Conservation (phyloP, 495 filamentous ascomycete species). For the Aspergillus sparsus region DNA sequence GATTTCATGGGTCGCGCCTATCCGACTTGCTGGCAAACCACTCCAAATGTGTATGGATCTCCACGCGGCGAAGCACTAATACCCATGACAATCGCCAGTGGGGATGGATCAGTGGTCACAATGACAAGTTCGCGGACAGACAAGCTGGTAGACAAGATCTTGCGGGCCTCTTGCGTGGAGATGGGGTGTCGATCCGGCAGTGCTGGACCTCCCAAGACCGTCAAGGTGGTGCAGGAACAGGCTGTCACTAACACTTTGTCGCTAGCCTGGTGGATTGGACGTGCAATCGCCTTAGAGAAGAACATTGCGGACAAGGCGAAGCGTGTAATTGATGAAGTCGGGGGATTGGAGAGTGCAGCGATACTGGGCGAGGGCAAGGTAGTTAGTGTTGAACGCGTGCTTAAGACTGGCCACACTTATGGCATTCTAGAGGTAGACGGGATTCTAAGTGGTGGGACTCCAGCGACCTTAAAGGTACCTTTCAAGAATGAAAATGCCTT, state of each 20-base stretch:
- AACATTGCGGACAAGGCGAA: conserved; percentile 49
- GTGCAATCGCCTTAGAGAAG: conserved; percentile 53
- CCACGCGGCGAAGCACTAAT: conserved; percentile 30
- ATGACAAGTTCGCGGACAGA: conserved; percentile 41
- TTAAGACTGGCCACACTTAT: conserved; percentile 36
- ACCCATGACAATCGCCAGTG: conserved; percentile 39
- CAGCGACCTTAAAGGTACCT: conserved; percentile 39
- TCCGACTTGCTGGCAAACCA: conserved; percentile 38
- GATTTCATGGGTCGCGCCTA: conserved; percentile 43
- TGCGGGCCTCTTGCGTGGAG: conserved; percentile 36
- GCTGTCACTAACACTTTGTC: conserved; percentile 42
- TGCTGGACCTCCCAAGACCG: conserved; percentile 33
- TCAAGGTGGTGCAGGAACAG: conserved; percentile 30
- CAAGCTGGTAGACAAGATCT: conserved; percentile 33
- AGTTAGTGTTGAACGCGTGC: conserved; percentile 52
- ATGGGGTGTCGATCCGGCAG: conserved; percentile 37
- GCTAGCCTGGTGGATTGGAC: conserved; percentile 48
- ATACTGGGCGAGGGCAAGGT: conserved; percentile 65
- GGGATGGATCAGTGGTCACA: conserved; percentile 37
- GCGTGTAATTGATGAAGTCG: conserved; percentile 57
- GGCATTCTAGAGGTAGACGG: conserved; percentile 43
- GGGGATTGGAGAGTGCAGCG: conserved; percentile 50
- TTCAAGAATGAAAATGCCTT: conserved; percentile 69
- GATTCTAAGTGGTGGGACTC: conserved; percentile 52
- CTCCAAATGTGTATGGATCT: conserved; percentile 32